phyloP scores from a whole-genome alignment of 768 basidiomycete genomes.

The Tylopilus vinaceipallidus region DNA sequence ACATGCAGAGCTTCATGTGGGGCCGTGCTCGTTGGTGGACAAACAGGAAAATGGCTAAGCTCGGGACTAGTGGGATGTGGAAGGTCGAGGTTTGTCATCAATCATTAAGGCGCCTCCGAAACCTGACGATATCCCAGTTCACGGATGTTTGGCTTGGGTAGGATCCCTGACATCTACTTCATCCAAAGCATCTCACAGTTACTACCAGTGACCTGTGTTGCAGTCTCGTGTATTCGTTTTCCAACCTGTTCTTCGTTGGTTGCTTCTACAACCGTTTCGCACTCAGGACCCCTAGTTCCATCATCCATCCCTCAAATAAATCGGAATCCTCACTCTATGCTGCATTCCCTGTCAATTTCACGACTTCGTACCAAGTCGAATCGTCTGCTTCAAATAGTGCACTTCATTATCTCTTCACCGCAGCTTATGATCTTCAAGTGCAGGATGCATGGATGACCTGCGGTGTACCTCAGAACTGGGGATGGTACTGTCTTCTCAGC shows the following conservation, averaged over 20 bases:
- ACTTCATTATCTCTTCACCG: not conserved
- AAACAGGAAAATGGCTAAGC: conserved; percentile 56
- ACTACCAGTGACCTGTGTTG: conserved; percentile 71
- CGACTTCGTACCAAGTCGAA: not conserved
- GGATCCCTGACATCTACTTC: conserved; percentile 14
- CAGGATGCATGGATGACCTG: conserved; percentile 44
- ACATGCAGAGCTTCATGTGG: conserved; percentile 42
- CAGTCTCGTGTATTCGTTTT: conserved; percentile 72
- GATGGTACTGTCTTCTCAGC: conserved; percentile 54
- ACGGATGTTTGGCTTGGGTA: conserved; percentile 90
- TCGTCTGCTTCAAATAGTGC: not conserved
- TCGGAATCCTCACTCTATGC: not conserved
- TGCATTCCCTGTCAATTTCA: not conserved
- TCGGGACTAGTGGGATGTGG: conserved; percentile 66
- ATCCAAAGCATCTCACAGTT: conserved; percentile 6
- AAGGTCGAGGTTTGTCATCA: conserved; percentile 62
- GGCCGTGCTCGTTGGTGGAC: conserved; percentile 69
- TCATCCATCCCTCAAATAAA: not conserved
- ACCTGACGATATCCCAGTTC: conserved; percentile 46
- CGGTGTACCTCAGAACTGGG: conserved; percentile 54
- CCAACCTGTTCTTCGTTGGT: conserved; percentile 68
- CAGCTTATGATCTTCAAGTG: conserved; percentile 33
- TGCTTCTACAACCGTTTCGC: conserved; percentile 58
- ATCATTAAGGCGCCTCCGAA: not conserved
- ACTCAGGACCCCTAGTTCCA: not conserved